Percentiles rank a stretch among this genome's conserved stretches.
phyloP scores from a whole-genome alignment of 495 filamentous ascomycete species.

The Trichocladium uniseriatum region DNA sequence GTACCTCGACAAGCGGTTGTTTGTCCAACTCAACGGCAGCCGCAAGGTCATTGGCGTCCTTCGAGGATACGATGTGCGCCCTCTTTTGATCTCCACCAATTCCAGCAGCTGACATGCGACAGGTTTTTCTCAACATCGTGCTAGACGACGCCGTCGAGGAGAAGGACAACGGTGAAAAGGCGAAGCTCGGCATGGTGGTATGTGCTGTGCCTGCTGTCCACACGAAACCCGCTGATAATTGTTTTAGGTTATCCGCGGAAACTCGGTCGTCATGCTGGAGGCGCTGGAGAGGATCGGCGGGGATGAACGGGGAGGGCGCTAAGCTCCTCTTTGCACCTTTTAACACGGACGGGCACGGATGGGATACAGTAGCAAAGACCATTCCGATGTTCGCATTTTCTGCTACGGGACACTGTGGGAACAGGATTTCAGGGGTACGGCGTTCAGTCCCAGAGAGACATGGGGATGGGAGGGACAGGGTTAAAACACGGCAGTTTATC shows the following conservation, averaged over 20 bases:
- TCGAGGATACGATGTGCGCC: slow-evolving; percentile 83
- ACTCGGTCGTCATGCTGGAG: slow-evolving; percentile 95
- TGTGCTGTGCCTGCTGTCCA: slow-evolving; percentile 30
- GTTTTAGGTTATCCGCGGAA: slow-evolving; percentile 66
- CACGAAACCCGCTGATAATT: background rate
- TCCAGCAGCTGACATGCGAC: slow-evolving; percentile 2
- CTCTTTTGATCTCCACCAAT: background rate
- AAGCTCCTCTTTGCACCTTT: background rate
- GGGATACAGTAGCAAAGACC: background rate
- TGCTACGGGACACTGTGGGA: slow-evolving; percentile 1
- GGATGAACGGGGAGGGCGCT: slow-evolving; percentile 28
- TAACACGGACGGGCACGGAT: background rate
- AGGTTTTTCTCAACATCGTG: slow-evolving; percentile 98
- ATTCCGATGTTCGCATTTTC: background rate
- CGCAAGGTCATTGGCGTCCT: slow-evolving; percentile 93
- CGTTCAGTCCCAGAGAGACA: slow-evolving; percentile 8
- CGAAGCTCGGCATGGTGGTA: slow-evolving; percentile 87
- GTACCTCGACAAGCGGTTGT: slow-evolving; percentile 99
- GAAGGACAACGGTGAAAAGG: slow-evolving; percentile 86
- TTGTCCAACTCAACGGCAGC: slow-evolving; percentile 94
- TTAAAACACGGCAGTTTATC: background rate
- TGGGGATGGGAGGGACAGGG: background rate
- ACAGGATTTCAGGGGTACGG: slow-evolving; percentile 5
- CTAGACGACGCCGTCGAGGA: slow-evolving; percentile 97
- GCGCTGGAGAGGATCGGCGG: slow-evolving; percentile 53